These are phyloP conservation scores for Rhynchospora tenuis DNA, from an alignment of 176 grass and related monocot genomes.

Conservation along the genomic window DNA sequence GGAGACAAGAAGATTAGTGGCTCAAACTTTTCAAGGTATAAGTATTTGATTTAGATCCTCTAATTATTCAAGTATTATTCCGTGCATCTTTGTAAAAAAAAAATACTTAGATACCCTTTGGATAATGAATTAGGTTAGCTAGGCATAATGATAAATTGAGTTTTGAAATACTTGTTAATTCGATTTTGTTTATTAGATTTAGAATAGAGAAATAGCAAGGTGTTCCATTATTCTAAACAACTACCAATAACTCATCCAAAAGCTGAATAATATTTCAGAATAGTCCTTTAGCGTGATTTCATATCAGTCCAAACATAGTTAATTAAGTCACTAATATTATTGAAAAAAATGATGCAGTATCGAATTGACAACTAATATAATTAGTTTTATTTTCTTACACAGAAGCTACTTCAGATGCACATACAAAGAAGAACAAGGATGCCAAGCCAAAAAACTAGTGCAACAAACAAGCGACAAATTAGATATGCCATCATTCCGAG, in stretches of 20 bases:
- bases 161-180: too few relatives aligned
- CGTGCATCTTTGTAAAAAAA: too few relatives aligned
- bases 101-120: too few relatives aligned
- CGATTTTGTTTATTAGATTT: too few relatives aligned
- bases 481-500: background rate
- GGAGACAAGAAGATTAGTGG: conserved; percentile 78
- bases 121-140: too few relatives aligned
- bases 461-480: conserved; percentile 12
- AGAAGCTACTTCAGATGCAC: conserved; percentile 23
- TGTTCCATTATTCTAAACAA: too few relatives aligned
- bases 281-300: too few relatives aligned
- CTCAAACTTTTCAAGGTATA: conserved; percentile 66
- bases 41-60: background rate
- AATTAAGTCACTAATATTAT: background rate
- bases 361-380: background rate
- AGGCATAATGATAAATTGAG: too few relatives aligned
- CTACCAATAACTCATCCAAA: too few relatives aligned
- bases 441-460: conserved; percentile 12
- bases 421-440: conserved; percentile 12
- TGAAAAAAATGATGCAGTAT: background rate
- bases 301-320: background rate
- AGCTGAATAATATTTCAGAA: too few relatives aligned
- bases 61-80: too few relatives aligned
- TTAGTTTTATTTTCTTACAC: background rate
- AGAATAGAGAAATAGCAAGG: too few relatives aligned